Percentiles rank a stretch among this genome's conserved stretches.
Evolutionary conservation across 768 basidiomycete species (phyloP).

Genomic region (Fomitopsis pulvina): DNA sequence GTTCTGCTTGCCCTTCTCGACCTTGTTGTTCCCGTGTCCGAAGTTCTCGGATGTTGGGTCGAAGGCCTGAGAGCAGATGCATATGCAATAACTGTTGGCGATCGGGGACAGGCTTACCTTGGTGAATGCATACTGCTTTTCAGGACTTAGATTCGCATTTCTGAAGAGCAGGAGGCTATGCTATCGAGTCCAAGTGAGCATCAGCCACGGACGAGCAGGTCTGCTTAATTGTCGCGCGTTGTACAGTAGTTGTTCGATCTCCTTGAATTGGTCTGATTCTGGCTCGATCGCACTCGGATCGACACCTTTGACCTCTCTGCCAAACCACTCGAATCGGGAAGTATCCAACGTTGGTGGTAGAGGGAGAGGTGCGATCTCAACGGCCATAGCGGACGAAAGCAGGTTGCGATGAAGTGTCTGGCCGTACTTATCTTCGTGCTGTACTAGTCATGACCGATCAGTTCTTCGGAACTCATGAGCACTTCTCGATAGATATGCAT

Average conservation of each 20-base stretch:
- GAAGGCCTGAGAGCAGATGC: constrained; percentile 46
- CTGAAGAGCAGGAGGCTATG: constrained; percentile 64
- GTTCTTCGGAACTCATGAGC: too few relatives aligned
- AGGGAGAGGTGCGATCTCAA: constrained; percentile 54
- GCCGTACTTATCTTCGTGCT: not conserved
- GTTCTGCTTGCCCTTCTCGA: constrained; percentile 56
- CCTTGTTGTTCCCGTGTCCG: constrained; percentile 83
- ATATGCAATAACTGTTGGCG: too few relatives aligned
- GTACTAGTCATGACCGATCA: too few relatives aligned
- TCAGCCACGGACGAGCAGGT: not conserved
- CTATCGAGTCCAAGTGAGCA: constrained; percentile 27
- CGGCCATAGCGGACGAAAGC: constrained; percentile 32
- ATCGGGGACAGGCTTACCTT: constrained; percentile 61
- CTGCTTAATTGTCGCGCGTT: constrained; percentile 36
- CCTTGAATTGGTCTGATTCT: constrained; percentile 38
- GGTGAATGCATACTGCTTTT: constrained; percentile 70
- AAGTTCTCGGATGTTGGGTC: constrained; percentile 55
- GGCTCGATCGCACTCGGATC: constrained; percentile 50
- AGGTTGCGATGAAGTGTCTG: not conserved
- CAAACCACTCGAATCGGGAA: constrained; percentile 54
- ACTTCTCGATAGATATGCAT: too few relatives aligned
- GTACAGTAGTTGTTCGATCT: constrained; percentile 61
- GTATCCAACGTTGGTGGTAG: constrained; percentile 60
- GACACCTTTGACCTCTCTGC: constrained; percentile 61
- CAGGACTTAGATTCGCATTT: constrained; percentile 52